Evolutionary conservation across 768 basidiomycete genomes (phyloP).

Genomic region (Rossbeevera mucosa): DNA sequence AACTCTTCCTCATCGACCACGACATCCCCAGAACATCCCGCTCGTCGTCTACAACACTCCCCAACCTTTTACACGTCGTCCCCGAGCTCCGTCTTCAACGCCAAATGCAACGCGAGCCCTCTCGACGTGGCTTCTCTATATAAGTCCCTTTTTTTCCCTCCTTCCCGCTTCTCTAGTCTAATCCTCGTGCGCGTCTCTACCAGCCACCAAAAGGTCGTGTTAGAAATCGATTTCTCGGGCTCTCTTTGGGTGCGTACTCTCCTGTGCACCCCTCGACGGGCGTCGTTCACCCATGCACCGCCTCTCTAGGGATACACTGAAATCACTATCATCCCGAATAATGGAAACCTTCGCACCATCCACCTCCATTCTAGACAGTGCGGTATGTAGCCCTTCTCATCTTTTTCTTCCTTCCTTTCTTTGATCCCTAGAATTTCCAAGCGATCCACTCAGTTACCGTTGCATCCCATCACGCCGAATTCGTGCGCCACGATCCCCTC

Average conservation of each 20-base stretch:
- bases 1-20: constrained; percentile 2
- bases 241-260: constrained; percentile 64
- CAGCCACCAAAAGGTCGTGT: constrained; percentile 93
- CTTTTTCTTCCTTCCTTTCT: constrained; percentile 13
- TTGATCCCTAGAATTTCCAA: constrained; percentile 32
- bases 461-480: constrained; percentile 67
- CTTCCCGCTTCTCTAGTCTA: constrained; percentile 31
- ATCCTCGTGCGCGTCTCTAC: constrained; percentile 57
- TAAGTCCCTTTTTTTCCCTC: constrained; percentile 55
- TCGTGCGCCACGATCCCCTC: constrained; percentile 73
- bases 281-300: constrained; percentile 20
- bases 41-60: background rate
- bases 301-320: constrained; percentile 80
- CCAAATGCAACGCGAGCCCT: constrained; percentile 70
- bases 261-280: constrained; percentile 15
- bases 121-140: constrained; percentile 83
- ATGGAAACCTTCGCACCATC: constrained; percentile 72
- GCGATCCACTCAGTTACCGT: constrained; percentile 74
- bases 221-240: constrained; percentile 91
- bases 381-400: constrained; percentile 45
- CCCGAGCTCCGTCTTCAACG: constrained; percentile 3
- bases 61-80: background rate
- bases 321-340: constrained; percentile 81
- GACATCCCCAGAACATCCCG: background rate
- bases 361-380: constrained; percentile 88